Percentiles rank a stretch among this genome's conserved stretches.
Evolutionary conservation across 805 yeast genomes (phyloP).

Genomic region (Cyberlindnera misumaiensis): DNA sequence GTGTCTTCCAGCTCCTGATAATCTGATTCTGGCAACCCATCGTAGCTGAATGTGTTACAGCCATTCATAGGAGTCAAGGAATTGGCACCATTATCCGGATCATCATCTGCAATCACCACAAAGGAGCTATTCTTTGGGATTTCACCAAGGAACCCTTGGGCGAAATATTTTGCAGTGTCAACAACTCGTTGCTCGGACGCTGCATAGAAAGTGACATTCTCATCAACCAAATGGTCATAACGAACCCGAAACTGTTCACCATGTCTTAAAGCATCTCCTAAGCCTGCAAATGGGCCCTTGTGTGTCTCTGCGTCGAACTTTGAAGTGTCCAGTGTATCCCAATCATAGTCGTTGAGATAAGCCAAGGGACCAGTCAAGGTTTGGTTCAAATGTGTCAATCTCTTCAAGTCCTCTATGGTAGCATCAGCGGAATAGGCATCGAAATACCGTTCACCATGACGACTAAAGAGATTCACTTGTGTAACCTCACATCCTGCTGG

Average conservation of each 20-base stretch:
- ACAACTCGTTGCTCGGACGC: conserved; percentile 42
- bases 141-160: conserved; percentile 44
- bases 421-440: too few relatives aligned
- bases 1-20: conserved; percentile 38
- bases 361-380: conserved; percentile 37
- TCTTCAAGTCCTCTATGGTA: too few relatives aligned
- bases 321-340: conserved; percentile 33
- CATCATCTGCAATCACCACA: conserved; percentile 34
- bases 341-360: conserved; percentile 49
- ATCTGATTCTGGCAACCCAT: background rate
- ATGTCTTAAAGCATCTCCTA: conserved; percentile 33
- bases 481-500: conserved; percentile 46
- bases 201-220: conserved; percentile 39
- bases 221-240: conserved; percentile 36
- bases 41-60: conserved; percentile 31
- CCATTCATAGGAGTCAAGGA: conserved; percentile 41
- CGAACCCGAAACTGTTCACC: conserved; percentile 39
- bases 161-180: conserved; percentile 39
- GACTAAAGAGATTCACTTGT: conserved; percentile 43
- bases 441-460: conserved; percentile 78
- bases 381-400: too few relatives aligned
- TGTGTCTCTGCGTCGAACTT: conserved; percentile 35
- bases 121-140: conserved; percentile 27
- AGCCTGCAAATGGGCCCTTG: conserved; percentile 41
- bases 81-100: conserved; percentile 39